These are phyloP conservation scores for Coriaria nepalensis DNA, from an alignment of 306 rosid species.

Conservation along the genomic window DNA sequence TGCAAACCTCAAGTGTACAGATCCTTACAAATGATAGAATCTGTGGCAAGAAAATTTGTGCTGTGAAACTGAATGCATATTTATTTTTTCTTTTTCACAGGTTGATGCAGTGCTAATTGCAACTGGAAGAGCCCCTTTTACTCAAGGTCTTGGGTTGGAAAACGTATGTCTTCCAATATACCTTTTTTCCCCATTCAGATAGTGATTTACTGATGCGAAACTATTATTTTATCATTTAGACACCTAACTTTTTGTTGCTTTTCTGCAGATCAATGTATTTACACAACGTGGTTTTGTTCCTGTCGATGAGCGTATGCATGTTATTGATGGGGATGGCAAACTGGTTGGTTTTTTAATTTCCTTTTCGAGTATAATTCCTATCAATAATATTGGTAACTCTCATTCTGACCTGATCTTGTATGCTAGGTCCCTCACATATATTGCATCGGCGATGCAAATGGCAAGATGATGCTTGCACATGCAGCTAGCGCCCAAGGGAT, in stretches of 20 bases:
- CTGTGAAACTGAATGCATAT: background rate
- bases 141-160: conserved; percentile 89
- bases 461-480: conserved; percentile 99
- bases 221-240: background rate
- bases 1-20: background rate
- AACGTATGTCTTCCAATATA: conserved; percentile 43
- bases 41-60: too few species aligned
- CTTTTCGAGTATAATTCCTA: conserved; percentile 6
- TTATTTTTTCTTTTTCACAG: conserved; percentile 26
- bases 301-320: conserved; percentile 84
- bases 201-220: background rate
- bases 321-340: conserved; percentile 66
- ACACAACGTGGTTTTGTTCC: conserved; percentile 90
- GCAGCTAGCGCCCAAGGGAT: conserved; percentile 99
- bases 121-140: conserved; percentile 97
- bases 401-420: conserved; percentile 23
- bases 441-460: conserved; percentile 96
- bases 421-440: conserved; percentile 70
- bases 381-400: conserved; percentile 8
- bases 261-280: conserved; percentile 58
- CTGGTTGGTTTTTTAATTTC: conserved; percentile 38
- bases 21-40: too few species aligned
- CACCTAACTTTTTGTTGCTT: conserved; percentile 7
- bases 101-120: conserved; percentile 96
- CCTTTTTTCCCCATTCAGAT: background rate